A percentile compares a stretch with the other conserved stretches of the same genome.
Evolutionary conservation across 192 early-diverging fungal genomes (phyloP).

Genomic region (Powellomyces hirtus): DNA sequence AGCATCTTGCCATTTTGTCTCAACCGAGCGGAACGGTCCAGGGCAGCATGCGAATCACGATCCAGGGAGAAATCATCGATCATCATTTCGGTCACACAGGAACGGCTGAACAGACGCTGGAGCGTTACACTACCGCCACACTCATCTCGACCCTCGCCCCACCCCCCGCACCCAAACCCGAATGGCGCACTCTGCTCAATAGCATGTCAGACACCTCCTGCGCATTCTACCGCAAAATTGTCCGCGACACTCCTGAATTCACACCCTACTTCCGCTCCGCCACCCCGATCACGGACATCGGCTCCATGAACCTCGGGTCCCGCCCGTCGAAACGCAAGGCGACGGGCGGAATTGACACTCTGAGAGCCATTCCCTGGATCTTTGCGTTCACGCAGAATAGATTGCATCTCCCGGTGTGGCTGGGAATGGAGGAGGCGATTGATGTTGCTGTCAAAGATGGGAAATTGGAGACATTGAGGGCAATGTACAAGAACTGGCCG

Average conservation of each 20-base stretch:
- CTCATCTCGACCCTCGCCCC: slow-evolving; percentile 34
- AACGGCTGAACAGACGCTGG: slow-evolving; percentile 36
- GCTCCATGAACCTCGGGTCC: slow-evolving; percentile 35
- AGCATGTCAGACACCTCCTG: slow-evolving; percentile 33
- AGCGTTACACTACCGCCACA: slow-evolving; percentile 39
- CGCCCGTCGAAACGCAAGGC: slow-evolving; percentile 29
- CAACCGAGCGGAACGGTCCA: slow-evolving; percentile 35
- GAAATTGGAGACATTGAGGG: slow-evolving; percentile 18
- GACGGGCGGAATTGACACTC: slow-evolving; percentile 34
- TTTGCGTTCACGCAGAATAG: slow-evolving; percentile 40
- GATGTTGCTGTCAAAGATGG: slow-evolving; percentile 20
- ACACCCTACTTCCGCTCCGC: slow-evolving; percentile 29
- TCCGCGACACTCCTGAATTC: slow-evolving; percentile 31
- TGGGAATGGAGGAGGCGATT: slow-evolving; percentile 34
- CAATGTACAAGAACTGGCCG: slow-evolving; percentile 40
- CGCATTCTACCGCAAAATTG: slow-evolving; percentile 27
- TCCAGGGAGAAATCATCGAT: slow-evolving; percentile 41
- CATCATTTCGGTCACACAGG: slow-evolving; percentile 34
- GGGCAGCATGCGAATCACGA: slow-evolving; percentile 35
- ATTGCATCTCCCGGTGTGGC: slow-evolving; percentile 34
- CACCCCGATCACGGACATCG: slow-evolving; percentile 31
- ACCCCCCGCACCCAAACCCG: slow-evolving; percentile 25
- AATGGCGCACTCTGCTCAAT: slow-evolving; percentile 27
- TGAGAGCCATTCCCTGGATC: slow-evolving; percentile 40
- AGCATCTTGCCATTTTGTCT: slow-evolving; percentile 42